A percentile compares a stretch with the other conserved stretches of the same genome.
phyloP scores from a whole-genome alignment of 2,329 filamentous ascomycete species.

The Fusarium sacchari region DNA sequence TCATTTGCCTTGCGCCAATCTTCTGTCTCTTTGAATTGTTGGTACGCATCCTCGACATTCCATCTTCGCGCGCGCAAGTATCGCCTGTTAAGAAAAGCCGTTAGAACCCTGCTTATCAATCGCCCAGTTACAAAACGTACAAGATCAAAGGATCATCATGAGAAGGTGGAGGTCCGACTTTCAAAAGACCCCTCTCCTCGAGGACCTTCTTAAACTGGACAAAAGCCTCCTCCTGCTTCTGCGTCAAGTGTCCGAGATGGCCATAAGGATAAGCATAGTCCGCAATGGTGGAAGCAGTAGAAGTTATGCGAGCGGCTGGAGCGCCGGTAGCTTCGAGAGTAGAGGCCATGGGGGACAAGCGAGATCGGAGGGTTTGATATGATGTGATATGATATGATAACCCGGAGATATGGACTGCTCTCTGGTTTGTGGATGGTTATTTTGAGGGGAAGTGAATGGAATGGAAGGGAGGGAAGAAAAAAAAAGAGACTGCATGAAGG shows the following conservation, averaged over 20 bases:
- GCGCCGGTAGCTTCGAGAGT: slow-evolving; percentile 37
- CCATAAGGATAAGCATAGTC: slow-evolving; percentile 73
- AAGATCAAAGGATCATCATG: slow-evolving; percentile 80
- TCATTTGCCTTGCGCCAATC: slow-evolving; percentile 85
- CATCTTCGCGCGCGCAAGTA: slow-evolving; percentile 89
- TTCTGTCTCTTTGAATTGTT: slow-evolving; percentile 89
- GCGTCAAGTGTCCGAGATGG: slow-evolving; percentile 81
- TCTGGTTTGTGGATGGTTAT: background rate
- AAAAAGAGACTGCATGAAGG: slow-evolving; percentile 15
- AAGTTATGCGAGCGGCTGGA: slow-evolving; percentile 44
- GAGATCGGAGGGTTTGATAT: slow-evolving; percentile 6
- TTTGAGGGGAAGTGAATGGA: background rate
- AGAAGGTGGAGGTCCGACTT: slow-evolving; percentile 64
- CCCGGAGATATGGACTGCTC: background rate
- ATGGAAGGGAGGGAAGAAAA: background rate
- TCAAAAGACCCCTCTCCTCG: slow-evolving; percentile 72
- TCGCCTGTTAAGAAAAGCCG: slow-evolving; percentile 64
- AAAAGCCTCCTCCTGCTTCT: slow-evolving; percentile 74
- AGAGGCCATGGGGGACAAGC: slow-evolving; percentile 41
- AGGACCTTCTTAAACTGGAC: slow-evolving; percentile 76
- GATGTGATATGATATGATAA: background rate
- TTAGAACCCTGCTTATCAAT: slow-evolving; percentile 27
- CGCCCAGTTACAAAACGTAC: slow-evolving; percentile 55
- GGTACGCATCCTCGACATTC: slow-evolving; percentile 78
- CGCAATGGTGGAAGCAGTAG: slow-evolving; percentile 44